These are phyloP conservation scores for Casuarina equisetifolia DNA, from an alignment of 306 rosid genomes.

Conservation along the genomic window DNA sequence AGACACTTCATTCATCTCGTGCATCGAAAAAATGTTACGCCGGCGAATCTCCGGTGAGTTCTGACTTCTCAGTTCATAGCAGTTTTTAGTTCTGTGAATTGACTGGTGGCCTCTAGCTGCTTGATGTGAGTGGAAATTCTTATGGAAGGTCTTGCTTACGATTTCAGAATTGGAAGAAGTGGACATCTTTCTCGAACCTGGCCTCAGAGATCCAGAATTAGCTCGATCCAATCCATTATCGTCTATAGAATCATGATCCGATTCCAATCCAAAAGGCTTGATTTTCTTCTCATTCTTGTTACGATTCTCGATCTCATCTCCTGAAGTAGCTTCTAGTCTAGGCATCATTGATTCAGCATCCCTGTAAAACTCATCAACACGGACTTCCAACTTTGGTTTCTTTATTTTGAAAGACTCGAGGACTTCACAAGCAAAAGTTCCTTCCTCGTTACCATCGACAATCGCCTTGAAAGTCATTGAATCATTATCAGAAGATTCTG, in stretches of 20 bases:
- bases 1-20: constrained; percentile 13
- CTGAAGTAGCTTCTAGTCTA: constrained; percentile 4
- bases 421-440: constrained; percentile 8
- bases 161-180: constrained; percentile 19
- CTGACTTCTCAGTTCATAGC: constrained; percentile 1
- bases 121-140: constrained; percentile 33
- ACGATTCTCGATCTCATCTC: constrained; percentile 1
- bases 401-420: constrained; percentile 15
- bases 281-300: neutral
- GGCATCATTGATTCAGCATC: constrained; percentile 23
- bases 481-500: constrained; percentile 35
- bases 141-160: constrained; percentile 38
- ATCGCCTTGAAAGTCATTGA: constrained; percentile 24
- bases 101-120: constrained; percentile 43
- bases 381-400: constrained; percentile 20
- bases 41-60: neutral
- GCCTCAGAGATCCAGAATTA: constrained; percentile 14
- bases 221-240: constrained; percentile 5
- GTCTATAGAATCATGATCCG: neutral
- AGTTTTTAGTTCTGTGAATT: constrained; percentile 23
- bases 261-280: constrained; percentile 6
- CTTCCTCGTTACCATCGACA: constrained; percentile 13
- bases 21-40: neutral
- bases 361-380: neutral
- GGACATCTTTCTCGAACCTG: constrained; percentile 4